Evolutionary conservation across 2,329 filamentous ascomycete genomes (phyloP).

Genomic region (Falciphora oryzae): DNA sequence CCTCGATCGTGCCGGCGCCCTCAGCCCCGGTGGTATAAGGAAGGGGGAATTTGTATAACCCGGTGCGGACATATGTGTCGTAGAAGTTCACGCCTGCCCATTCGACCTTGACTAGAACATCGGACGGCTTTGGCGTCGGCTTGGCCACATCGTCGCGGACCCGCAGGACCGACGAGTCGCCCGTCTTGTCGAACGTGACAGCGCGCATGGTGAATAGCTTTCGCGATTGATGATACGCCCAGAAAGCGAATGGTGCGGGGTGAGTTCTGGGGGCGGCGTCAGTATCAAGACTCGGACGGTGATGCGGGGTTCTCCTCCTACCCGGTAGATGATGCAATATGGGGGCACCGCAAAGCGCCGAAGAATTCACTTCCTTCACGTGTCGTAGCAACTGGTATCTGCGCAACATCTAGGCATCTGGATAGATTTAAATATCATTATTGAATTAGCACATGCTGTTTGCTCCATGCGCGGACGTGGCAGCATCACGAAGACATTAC

Average conservation of each 20-base stretch:
- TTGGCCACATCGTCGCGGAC: slow-evolving; percentile 65
- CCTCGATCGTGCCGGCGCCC: slow-evolving; percentile 16
- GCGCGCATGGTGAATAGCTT: slow-evolving; percentile 57
- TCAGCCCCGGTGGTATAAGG: slow-evolving; percentile 16
- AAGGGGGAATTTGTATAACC: slow-evolving; percentile 14
- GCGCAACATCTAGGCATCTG: too few relatives aligned
- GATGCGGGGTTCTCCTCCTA: too few relatives aligned
- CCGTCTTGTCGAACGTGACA: slow-evolving; percentile 64
- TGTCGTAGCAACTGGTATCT: too few relatives aligned
- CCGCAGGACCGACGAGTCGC: slow-evolving; percentile 64
- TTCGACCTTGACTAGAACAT: slow-evolving; percentile 75
- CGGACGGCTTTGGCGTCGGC: slow-evolving; percentile 55
- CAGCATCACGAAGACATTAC: not conserved
- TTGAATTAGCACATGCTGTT: too few relatives aligned
- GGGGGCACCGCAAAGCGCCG: too few relatives aligned
- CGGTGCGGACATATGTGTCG: slow-evolving; percentile 52
- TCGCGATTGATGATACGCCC: not conserved
- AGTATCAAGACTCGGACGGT: too few relatives aligned
- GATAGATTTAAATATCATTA: too few relatives aligned
- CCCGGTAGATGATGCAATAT: not conserved
- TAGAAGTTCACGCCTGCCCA: slow-evolving; percentile 81
- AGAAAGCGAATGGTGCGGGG: not conserved
- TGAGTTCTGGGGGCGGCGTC: not conserved
- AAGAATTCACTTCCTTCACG: not conserved
- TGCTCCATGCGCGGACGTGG: too few relatives aligned